Evolutionary conservation across 371 early-diverging fungal species (phyloP).

Genomic region (Mucor velutinosus): DNA sequence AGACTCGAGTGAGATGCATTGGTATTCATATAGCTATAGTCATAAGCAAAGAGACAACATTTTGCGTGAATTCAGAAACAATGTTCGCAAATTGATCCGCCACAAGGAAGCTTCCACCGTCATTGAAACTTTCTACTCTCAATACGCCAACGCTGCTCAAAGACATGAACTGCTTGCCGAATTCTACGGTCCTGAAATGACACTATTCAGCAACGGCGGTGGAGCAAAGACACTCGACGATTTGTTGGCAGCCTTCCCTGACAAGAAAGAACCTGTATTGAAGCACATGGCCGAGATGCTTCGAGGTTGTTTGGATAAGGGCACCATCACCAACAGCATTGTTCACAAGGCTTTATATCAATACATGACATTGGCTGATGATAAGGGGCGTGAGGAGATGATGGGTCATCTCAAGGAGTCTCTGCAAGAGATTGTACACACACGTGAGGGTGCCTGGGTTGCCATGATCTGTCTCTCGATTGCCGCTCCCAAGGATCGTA

Average conservation of each 20-base stretch:
- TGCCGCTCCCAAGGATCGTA: slow-evolving; percentile 88
- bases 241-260: slow-evolving; percentile 68
- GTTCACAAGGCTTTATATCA: slow-evolving; percentile 89
- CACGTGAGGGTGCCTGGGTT: slow-evolving; percentile 86
- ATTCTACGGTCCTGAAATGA: slow-evolving; percentile 93
- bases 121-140: slow-evolving; percentile 85
- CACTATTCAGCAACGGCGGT: slow-evolving; percentile 62
- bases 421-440: slow-evolving; percentile 87
- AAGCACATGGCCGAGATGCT: slow-evolving; percentile 74
- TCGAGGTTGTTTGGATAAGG: slow-evolving; percentile 79
- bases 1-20: neutral
- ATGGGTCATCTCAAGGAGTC: slow-evolving; percentile 82
- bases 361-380: slow-evolving; percentile 70
- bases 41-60: slow-evolving; percentile 72
- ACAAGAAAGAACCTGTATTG: slow-evolving; percentile 78
- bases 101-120: slow-evolving; percentile 84
- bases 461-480: slow-evolving; percentile 81
- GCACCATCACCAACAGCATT: slow-evolving; percentile 80
- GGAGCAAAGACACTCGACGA: slow-evolving; percentile 65
- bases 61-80: slow-evolving; percentile 81
- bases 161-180: slow-evolving; percentile 80
- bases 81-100: slow-evolving; percentile 77
- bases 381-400: slow-evolving; percentile 59
- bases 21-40: slow-evolving; percentile 35
- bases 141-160: slow-evolving; percentile 80